Percentiles rank a stretch among this genome's conserved stretches.
Evolutionary conservation across 2,329 filamentous ascomycete species (phyloP).

Genomic region (Colletotrichum lini): DNA sequence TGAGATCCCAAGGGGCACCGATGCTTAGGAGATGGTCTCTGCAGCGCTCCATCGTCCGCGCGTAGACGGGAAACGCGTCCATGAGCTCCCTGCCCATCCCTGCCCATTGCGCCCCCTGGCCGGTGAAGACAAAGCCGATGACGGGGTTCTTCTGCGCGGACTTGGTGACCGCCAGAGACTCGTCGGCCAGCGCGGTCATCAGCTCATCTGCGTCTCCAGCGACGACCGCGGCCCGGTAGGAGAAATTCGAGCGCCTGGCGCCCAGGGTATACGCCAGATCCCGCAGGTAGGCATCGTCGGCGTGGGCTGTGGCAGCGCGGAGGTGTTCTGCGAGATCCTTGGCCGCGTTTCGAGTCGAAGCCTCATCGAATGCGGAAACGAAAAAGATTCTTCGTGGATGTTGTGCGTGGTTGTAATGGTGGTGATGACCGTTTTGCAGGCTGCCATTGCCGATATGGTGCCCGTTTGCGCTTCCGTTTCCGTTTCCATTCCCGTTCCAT

Average conservation of each 20-base stretch:
- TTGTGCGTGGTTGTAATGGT: neutral
- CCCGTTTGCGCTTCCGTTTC: no score
- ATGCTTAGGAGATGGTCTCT: slow-evolving; percentile 41
- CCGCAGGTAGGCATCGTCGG: slow-evolving; percentile 43
- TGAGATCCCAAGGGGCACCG: slow-evolving; percentile 12
- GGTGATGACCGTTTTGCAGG: neutral
- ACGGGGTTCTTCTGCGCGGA: neutral
- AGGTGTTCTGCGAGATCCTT: slow-evolving; percentile 3
- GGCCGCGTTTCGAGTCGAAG: neutral
- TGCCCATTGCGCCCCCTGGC: no score
- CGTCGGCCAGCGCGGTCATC: neutral
- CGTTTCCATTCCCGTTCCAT: neutral
- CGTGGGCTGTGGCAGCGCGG: neutral
- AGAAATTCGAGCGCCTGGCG: neutral
- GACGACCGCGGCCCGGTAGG: neutral
- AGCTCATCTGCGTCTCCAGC: slow-evolving; percentile 3
- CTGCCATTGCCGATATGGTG: neutral
- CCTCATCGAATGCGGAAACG: neutral
- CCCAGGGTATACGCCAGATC: slow-evolving; percentile 16
- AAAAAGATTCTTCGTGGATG: slow-evolving; percentile 4
- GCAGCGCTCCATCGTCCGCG: slow-evolving; percentile 44
- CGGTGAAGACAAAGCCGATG: no score
- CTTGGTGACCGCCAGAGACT: neutral
- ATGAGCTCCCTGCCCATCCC: neutral
- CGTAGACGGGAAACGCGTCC: slow-evolving; percentile 38